These are phyloP conservation scores for Firmiana major DNA, from an alignment of 345 rosid genomes.

Conservation along the genomic window DNA sequence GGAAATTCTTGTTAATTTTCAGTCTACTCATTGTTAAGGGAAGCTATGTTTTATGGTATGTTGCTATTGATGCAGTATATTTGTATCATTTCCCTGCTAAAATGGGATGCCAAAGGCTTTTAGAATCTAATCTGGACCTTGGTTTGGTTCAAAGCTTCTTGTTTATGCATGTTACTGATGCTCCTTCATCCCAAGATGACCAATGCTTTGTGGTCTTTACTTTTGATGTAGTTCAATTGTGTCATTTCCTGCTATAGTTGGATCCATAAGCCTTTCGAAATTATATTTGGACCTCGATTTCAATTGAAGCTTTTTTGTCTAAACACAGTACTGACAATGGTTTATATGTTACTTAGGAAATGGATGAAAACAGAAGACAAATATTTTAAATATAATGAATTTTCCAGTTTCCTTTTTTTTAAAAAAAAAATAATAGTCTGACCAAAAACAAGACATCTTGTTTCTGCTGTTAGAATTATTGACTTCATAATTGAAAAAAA, in stretches of 20 bases:
- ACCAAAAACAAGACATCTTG: too few relatives aligned
- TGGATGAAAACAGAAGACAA: background rate
- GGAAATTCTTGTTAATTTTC: background rate
- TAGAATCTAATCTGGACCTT: background rate
- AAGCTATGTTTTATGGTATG: background rate
- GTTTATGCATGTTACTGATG: background rate
- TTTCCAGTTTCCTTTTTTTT: too few relatives aligned
- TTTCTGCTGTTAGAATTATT: background rate
- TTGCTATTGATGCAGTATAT: background rate
- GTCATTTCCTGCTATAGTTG: background rate
- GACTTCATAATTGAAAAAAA: background rate
- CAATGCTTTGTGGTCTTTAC: background rate
- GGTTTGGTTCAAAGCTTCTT: background rate
- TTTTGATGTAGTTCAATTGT: background rate
- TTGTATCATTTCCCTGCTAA: background rate
- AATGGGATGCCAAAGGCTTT: background rate
- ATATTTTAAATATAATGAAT: background rate
- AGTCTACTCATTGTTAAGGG: background rate
- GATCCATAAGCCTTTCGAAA: background rate
- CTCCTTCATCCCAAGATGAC: background rate
- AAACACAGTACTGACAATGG: background rate
- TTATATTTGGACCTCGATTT: background rate
- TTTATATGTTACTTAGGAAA: background rate
- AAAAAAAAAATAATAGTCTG: background rate
- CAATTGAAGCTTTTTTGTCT: background rate